phyloP scores from a whole-genome alignment of 352 stramenopile species.

The Vaucheria bursata region DNA sequence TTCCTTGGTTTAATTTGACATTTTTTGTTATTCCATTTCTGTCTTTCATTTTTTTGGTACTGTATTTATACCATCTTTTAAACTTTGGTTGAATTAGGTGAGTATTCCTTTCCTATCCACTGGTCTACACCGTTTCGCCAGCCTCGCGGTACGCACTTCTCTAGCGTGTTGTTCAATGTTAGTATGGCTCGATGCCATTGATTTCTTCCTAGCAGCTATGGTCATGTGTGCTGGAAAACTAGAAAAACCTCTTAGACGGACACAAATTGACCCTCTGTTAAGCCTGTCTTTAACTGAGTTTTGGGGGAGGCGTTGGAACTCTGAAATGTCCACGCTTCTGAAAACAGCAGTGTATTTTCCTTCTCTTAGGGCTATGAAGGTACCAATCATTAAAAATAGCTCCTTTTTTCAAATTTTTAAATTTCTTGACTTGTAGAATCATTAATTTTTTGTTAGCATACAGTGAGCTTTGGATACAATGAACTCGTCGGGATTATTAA shows the following conservation, averaged over 20 bases:
- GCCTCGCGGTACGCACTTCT: background rate
- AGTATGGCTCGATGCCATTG: constrained; percentile 9
- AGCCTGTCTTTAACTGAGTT: background rate
- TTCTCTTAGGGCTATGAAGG: background rate
- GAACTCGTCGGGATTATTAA: too few species aligned
- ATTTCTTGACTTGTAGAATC: too few species aligned
- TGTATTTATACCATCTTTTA: too few species aligned
- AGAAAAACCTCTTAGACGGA: background rate
- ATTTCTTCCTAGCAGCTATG: background rate
- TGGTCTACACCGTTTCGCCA: background rate
- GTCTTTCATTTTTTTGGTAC: too few species aligned
- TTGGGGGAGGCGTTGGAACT: constrained; percentile 2
- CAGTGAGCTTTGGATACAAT: too few species aligned
- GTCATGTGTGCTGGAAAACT: background rate
- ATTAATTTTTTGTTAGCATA: too few species aligned
- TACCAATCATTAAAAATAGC: too few species aligned
- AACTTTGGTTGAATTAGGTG: too few species aligned
- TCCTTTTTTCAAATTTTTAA: too few species aligned
- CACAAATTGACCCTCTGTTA: constrained; percentile 5
- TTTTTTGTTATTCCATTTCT: too few species aligned
- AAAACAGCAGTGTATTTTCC: background rate
- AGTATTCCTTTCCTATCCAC: background rate
- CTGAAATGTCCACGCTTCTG: background rate
- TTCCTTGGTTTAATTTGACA: too few species aligned
- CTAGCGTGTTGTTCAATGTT: constrained; percentile 4